phyloP scores from a whole-genome alignment of 345 rosid species.

The Lagerstroemia speciosa region DNA sequence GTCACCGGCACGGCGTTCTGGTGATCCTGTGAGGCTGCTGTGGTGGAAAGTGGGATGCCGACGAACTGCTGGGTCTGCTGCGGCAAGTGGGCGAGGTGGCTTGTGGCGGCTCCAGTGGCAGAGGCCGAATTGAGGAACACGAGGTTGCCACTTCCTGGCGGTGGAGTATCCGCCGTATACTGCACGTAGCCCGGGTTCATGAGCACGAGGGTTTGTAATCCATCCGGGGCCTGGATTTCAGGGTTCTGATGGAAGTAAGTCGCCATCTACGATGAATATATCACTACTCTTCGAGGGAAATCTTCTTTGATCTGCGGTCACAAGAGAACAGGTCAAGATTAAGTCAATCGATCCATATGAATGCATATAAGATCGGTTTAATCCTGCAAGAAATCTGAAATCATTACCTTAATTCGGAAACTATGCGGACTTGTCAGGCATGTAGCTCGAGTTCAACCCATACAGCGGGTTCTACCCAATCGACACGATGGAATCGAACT shows the following conservation, averaged over 20 bases:
- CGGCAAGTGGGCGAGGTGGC: slow-evolving; percentile 23
- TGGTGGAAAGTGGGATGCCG: slow-evolving; percentile 63
- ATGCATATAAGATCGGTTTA: background rate
- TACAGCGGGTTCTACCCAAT: background rate
- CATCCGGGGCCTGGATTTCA: slow-evolving; percentile 64
- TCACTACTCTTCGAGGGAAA: background rate
- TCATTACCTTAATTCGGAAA: background rate
- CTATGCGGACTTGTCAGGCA: background rate
- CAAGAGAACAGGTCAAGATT: background rate
- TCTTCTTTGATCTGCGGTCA: background rate
- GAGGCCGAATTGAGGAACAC: slow-evolving; percentile 46
- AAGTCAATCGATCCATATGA: background rate
- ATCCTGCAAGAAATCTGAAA: background rate
- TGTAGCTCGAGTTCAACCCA: background rate
- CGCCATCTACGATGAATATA: slow-evolving; percentile 39
- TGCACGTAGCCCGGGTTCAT: slow-evolving; percentile 96
- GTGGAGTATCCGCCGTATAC: slow-evolving; percentile 54
- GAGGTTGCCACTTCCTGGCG: slow-evolving; percentile 30
- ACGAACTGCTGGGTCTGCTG: slow-evolving; percentile 64
- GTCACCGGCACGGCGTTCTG: slow-evolving; percentile 6
- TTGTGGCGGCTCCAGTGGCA: slow-evolving; percentile 29
- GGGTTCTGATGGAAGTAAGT: slow-evolving; percentile 72
- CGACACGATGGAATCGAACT: background rate
- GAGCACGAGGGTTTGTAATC: slow-evolving; percentile 85
- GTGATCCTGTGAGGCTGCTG: slow-evolving; percentile 31